Evolutionary conservation across 2,329 filamentous ascomycete genomes (phyloP).

Genomic region (Periconia sp.): DNA sequence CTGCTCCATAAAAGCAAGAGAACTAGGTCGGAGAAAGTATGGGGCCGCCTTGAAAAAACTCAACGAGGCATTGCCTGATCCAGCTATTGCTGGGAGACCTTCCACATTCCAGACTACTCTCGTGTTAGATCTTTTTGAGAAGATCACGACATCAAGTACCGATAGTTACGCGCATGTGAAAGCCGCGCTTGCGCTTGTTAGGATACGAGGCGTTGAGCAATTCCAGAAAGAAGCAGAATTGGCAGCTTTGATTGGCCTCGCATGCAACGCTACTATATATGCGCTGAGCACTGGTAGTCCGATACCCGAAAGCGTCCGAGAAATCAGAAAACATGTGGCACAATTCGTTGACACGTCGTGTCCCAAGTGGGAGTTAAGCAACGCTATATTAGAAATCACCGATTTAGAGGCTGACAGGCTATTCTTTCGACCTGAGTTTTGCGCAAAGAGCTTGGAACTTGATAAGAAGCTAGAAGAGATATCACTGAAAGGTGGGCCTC

Average conservation of each 20-base stretch:
- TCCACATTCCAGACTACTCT: constrained; percentile 27
- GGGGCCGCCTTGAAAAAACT: constrained; percentile 29
- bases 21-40: constrained; percentile 29
- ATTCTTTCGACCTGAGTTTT: constrained; percentile 19
- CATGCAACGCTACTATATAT: constrained; percentile 36
- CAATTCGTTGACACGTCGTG: constrained; percentile 26
- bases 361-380: constrained; percentile 39
- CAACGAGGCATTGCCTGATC: constrained; percentile 21
- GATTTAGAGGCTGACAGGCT: constrained; percentile 22
- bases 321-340: constrained; percentile 29
- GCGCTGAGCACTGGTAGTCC: constrained; percentile 26
- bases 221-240: constrained; percentile 22
- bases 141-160: constrained; percentile 22
- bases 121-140: constrained; percentile 36
- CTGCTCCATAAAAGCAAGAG: constrained; percentile 19
- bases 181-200: constrained; percentile 31
- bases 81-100: constrained; percentile 13
- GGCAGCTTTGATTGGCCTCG: constrained; percentile 23
- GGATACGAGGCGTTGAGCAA: constrained; percentile 23
- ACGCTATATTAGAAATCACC: constrained; percentile 33
- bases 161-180: constrained; percentile 25
- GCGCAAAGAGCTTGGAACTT: constrained; percentile 21
- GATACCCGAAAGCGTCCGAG: constrained; percentile 22
- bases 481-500: constrained; percentile 22
- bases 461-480: constrained; percentile 31